A percentile compares a stretch with the other conserved stretches of the same genome.
Conservation (phyloP, 108 stramenopile species). For the Pelagomonas calceolata region DNA sequence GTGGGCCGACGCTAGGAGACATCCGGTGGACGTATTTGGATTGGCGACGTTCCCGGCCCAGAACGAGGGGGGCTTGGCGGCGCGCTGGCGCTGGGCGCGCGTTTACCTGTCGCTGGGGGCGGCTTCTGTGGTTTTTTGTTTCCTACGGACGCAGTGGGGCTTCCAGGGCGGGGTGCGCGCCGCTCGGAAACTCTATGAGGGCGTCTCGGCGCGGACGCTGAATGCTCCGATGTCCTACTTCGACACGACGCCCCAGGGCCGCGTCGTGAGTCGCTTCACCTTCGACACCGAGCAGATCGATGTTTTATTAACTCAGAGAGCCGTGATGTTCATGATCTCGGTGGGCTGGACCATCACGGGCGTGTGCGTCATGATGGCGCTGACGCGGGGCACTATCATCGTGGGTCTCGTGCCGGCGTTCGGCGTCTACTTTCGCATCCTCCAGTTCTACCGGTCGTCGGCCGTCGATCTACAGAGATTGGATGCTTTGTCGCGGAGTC, state of each 20-base stretch:
- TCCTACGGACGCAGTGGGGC: constrained; percentile 10
- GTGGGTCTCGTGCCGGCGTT: constrained; percentile 10
- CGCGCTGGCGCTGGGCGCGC: background rate
- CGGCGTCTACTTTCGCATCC: constrained; percentile 18
- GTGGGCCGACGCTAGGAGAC: constrained; percentile 52
- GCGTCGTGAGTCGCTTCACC: constrained; percentile 81
- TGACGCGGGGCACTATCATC: constrained; percentile 19
- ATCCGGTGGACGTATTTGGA: constrained; percentile 19
- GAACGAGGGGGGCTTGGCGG: background rate
- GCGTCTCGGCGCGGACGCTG: constrained; percentile 40
- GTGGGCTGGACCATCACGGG: constrained; percentile 9
- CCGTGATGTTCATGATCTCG: constrained; percentile 9
- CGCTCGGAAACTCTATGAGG: constrained; percentile 3
- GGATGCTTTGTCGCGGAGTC: constrained; percentile 29
- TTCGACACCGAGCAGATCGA: constrained; percentile 72
- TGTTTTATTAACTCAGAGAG: constrained; percentile 4
- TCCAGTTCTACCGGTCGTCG: constrained; percentile 26
- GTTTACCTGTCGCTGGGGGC: background rate
- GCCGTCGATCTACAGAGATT: constrained; percentile 41
- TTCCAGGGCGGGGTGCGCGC: constrained; percentile 9
- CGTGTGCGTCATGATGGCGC: constrained; percentile 15
- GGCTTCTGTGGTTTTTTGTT: background rate
- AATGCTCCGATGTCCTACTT: constrained; percentile 73
- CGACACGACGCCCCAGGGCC: constrained; percentile 83
- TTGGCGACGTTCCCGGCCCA: constrained; percentile 3